These are phyloP conservation scores for Bathelium albidoporum DNA, from an alignment of 495 filamentous ascomycete species.

Conservation along the genomic window DNA sequence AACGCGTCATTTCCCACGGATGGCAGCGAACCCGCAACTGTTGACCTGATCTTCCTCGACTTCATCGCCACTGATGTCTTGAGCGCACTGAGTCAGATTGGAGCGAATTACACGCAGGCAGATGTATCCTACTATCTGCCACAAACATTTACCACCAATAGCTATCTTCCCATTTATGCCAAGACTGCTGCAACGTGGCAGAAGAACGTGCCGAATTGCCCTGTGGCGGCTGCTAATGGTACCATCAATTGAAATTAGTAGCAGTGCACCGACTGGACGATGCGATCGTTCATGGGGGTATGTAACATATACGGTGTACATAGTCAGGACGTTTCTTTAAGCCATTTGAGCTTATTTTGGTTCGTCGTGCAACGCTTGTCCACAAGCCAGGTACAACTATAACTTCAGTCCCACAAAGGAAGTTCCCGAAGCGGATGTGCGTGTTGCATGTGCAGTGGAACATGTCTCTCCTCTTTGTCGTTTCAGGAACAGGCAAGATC, in stretches of 20 bases:
- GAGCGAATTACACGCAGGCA: conserved; percentile 29
- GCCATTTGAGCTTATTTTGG: neutral
- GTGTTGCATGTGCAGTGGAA: neutral
- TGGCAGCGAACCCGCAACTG: conserved; percentile 19
- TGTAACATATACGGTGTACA: neutral
- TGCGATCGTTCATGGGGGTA: neutral
- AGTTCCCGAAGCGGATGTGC: neutral
- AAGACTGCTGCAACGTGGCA: conserved; percentile 34
- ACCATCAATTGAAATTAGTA: conserved; percentile 1
- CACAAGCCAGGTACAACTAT: neutral
- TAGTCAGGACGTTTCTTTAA: neutral
- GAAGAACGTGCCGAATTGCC: conserved; percentile 38
- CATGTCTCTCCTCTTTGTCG: neutral
- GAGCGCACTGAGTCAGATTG: conserved; percentile 31
- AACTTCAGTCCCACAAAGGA: neutral
- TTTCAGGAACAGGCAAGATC: conserved; percentile 1
- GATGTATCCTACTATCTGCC: conserved; percentile 37
- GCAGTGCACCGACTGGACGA: neutral
- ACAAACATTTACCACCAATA: conserved; percentile 36
- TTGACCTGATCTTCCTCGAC: conserved; percentile 31
- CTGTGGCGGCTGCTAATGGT: conserved; percentile 27
- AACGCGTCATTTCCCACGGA: conserved; percentile 27
- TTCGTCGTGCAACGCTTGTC: neutral
- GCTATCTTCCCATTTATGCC: conserved; percentile 41
- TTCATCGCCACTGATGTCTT: conserved; percentile 23